phyloP scores from a whole-genome alignment of 371 early-diverging fungal genomes.

The Entomophthora muscae region DNA sequence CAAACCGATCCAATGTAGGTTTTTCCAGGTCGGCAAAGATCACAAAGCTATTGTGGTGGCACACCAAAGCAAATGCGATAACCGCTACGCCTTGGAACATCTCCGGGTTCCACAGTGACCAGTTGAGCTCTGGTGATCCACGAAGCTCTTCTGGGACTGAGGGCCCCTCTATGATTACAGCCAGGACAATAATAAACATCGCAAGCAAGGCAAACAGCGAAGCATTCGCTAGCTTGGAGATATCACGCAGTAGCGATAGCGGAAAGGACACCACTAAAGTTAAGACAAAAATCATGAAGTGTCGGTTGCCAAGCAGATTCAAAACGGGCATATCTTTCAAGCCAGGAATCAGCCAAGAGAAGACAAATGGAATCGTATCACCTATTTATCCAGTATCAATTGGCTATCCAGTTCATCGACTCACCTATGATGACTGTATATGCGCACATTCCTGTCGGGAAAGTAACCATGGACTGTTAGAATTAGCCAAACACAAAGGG shows the following conservation, averaged over 20 bases:
- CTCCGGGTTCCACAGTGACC: slow-evolving; percentile 31
- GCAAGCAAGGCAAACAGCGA: slow-evolving; percentile 57
- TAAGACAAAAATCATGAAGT: slow-evolving; percentile 40
- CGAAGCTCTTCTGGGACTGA: slow-evolving; percentile 26
- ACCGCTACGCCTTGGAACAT: slow-evolving; percentile 60
- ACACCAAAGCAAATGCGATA: slow-evolving; percentile 72
- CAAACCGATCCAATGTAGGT: slow-evolving; percentile 54
- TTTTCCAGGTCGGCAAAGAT: slow-evolving; percentile 57
- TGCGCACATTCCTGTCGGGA: slow-evolving; percentile 42
- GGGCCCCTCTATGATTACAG: slow-evolving; percentile 53
- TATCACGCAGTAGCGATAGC: slow-evolving; percentile 56
- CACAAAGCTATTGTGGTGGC: slow-evolving; percentile 66
- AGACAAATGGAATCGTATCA: slow-evolving; percentile 59
- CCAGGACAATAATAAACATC: slow-evolving; percentile 46
- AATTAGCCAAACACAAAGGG: background rate
- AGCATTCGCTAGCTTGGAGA: slow-evolving; percentile 59
- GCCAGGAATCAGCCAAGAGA: slow-evolving; percentile 37
- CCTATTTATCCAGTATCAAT: slow-evolving; percentile 18
- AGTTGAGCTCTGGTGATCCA: slow-evolving; percentile 24
- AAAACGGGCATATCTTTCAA: slow-evolving; percentile 27
- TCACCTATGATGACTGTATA: slow-evolving; percentile 58
- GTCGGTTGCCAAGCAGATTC: slow-evolving; percentile 29
- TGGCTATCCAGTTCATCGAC: slow-evolving; percentile 7
- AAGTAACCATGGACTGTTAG: background rate
- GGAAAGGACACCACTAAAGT: slow-evolving; percentile 50